These are phyloP conservation scores for Parastagonospora nodorum DNA, from an alignment of 2,329 filamentous ascomycete species.

Conservation along the genomic window DNA sequence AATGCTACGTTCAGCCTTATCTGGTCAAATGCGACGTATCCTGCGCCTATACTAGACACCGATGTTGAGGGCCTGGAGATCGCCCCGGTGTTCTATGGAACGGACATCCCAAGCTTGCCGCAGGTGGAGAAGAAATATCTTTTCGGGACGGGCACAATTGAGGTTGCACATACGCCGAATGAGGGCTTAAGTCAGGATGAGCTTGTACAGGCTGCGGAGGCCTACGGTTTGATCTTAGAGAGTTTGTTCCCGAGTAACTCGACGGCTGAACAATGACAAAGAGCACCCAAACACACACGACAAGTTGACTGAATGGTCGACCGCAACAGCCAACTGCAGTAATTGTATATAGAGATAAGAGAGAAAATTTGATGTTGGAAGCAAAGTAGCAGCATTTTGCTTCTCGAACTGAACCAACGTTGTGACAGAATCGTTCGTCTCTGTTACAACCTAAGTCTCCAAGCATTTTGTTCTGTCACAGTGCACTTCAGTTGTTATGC, in stretches of 20 bases:
- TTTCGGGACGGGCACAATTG: slow-evolving; percentile 25
- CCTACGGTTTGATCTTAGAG: slow-evolving; percentile 26
- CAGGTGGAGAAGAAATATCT: slow-evolving; percentile 30
- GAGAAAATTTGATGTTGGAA: too few species aligned
- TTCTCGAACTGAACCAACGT: too few species aligned
- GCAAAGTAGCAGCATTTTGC: too few species aligned
- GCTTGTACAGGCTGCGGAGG: slow-evolving; percentile 27
- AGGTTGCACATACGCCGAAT: slow-evolving; percentile 28
- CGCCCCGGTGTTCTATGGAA: slow-evolving; percentile 31
- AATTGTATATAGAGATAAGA: too few species aligned
- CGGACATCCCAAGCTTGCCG: slow-evolving; percentile 28
- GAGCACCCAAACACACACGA: too few species aligned
- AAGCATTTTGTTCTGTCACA: too few species aligned
- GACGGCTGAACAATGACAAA: too few species aligned
- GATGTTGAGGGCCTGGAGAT: slow-evolving; percentile 27
- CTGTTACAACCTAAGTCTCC: too few species aligned
- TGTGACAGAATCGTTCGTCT: too few species aligned
- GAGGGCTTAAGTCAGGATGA: slow-evolving; percentile 27
- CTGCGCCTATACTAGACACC: slow-evolving; percentile 25
- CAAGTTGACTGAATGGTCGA: too few species aligned
- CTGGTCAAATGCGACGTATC: slow-evolving; percentile 11
- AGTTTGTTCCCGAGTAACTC: slow-evolving; percentile 12
- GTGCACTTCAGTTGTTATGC: too few species aligned
- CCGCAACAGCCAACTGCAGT: too few species aligned
- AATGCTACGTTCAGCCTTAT: slow-evolving; percentile 20